These are phyloP conservation scores for Filobasidium uniguttulatum DNA, from an alignment of 1,284 basidiomycete species.

Conservation along the genomic window DNA sequence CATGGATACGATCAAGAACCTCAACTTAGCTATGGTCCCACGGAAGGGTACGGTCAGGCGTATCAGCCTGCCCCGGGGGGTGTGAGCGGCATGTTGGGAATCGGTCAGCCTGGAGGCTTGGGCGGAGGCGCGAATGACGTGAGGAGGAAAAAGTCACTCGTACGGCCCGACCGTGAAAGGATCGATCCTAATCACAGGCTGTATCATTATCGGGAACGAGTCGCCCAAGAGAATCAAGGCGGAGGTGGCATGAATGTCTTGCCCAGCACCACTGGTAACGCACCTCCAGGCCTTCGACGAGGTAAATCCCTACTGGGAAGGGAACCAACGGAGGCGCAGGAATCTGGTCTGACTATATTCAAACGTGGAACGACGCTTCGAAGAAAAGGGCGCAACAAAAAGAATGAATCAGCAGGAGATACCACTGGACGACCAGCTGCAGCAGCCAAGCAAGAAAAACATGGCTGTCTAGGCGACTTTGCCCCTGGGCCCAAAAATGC, in stretches of 20 bases:
- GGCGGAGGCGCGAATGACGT: slow-evolving; percentile 32
- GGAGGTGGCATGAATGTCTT: slow-evolving; percentile 46
- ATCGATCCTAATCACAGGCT: slow-evolving; percentile 89
- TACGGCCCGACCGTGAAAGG: slow-evolving; percentile 87
- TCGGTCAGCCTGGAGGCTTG: slow-evolving; percentile 10
- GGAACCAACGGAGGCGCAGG: slow-evolving; percentile 71
- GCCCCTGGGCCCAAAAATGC: slow-evolving; percentile 75
- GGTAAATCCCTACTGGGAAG: slow-evolving; percentile 75
- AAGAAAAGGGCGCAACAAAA: slow-evolving; percentile 43
- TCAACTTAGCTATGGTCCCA: not conserved
- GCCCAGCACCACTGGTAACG: slow-evolving; percentile 73
- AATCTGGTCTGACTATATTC: slow-evolving; percentile 75
- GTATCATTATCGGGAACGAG: slow-evolving; percentile 88
- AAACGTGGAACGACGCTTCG: slow-evolving; percentile 64
- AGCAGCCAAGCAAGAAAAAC: slow-evolving; percentile 39
- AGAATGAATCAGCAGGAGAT: slow-evolving; percentile 27
- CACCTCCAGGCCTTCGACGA: slow-evolving; percentile 47
- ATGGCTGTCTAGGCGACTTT: slow-evolving; percentile 53
- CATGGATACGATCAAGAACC: not conserved
- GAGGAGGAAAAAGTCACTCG: slow-evolving; percentile 78
- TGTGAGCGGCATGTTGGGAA: slow-evolving; percentile 8
- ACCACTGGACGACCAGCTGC: slow-evolving; percentile 10
- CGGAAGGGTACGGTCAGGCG: not conserved
- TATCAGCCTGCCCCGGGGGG: slow-evolving; percentile 3
- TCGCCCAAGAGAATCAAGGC: slow-evolving; percentile 44